Percentiles rank a stretch among this genome's conserved stretches.
phyloP scores from a whole-genome alignment of 495 filamentous ascomycete species.

The Penicillium angulare region DNA sequence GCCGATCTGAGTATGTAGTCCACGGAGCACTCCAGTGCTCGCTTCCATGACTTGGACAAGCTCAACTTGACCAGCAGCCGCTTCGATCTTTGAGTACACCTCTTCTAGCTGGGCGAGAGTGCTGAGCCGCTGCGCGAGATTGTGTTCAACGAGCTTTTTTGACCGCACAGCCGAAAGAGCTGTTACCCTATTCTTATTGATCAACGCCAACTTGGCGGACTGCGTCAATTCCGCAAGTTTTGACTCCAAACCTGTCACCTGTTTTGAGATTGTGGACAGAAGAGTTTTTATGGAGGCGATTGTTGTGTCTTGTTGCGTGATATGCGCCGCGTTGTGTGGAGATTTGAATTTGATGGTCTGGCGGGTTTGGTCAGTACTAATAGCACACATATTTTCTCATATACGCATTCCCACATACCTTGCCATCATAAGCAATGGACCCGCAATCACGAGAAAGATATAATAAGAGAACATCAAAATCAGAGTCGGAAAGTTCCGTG shows the following conservation, averaged over 20 bases:
- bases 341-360: conserved; percentile 73
- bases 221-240: conserved; percentile 49
- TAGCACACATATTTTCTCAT: conserved; percentile 6
- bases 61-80: conserved; percentile 78
- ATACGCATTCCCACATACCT: conserved; percentile 36
- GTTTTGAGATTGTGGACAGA: conserved; percentile 58
- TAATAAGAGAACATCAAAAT: conserved; percentile 67
- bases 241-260: conserved; percentile 59
- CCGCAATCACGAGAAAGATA: conserved; percentile 71
- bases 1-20: conserved; percentile 74
- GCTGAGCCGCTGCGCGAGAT: conserved; percentile 63
- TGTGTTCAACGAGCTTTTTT: conserved; percentile 75
- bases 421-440: conserved; percentile 62
- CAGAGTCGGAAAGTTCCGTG: conserved; percentile 57
- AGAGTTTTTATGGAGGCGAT: conserved; percentile 76
- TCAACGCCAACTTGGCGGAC: conserved; percentile 66
- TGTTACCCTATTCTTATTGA: conserved; percentile 64
- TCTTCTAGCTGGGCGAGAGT: conserved; percentile 80
- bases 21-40: conserved; percentile 65
- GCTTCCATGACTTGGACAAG: conserved; percentile 79
- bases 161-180: conserved; percentile 76
- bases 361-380: conserved; percentile 19
- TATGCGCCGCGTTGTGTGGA: conserved; percentile 43
- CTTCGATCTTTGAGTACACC: conserved; percentile 75
- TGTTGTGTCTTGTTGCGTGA: conserved; percentile 73